A percentile compares a stretch with the other conserved stretches of the same genome.
Evolutionary conservation across 106 monocot species (phyloP).

Genomic region (Acorus calamus): DNA sequence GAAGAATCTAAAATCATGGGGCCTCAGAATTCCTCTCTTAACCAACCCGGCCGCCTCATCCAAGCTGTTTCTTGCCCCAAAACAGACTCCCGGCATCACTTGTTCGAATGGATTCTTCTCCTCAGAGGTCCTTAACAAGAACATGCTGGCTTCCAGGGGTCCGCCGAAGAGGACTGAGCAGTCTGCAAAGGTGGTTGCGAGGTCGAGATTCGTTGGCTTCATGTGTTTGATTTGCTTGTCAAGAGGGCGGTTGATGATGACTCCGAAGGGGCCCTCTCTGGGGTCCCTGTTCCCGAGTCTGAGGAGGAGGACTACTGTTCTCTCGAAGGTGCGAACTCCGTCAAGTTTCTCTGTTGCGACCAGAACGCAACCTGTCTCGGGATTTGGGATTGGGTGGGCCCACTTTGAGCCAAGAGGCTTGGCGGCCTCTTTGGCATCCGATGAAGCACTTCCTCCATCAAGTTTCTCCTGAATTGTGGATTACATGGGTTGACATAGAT

Average conservation of each 20-base stretch:
- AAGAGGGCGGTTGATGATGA: constrained; percentile 4
- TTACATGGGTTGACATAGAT: background rate
- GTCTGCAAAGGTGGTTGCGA: background rate
- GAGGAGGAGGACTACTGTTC: constrained; percentile 2
- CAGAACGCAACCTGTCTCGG: constrained; percentile 3
- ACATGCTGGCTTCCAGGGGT: constrained; percentile 4
- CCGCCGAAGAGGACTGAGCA: background rate
- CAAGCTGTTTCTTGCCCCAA: constrained; percentile 49
- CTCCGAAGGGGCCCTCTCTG: constrained; percentile 3
- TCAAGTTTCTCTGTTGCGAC: constrained; percentile 3
- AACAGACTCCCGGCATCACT: constrained; percentile 58
- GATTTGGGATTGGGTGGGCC: background rate
- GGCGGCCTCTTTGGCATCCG: background rate
- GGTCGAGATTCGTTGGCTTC: background rate
- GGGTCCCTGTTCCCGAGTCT: background rate
- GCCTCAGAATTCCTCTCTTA: constrained; percentile 42
- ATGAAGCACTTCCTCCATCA: background rate
- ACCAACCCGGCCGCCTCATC: constrained; percentile 48
- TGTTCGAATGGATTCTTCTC: constrained; percentile 27
- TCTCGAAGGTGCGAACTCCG: background rate
- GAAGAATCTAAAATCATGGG: constrained; percentile 78
- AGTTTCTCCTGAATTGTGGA: constrained; percentile 28
- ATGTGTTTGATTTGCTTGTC: background rate
- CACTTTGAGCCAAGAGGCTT: background rate
- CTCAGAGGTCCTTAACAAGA: background rate